These are phyloP conservation scores for Suillus cothurnatus DNA, from an alignment of 768 basidiomycete genomes.

Conservation along the genomic window DNA sequence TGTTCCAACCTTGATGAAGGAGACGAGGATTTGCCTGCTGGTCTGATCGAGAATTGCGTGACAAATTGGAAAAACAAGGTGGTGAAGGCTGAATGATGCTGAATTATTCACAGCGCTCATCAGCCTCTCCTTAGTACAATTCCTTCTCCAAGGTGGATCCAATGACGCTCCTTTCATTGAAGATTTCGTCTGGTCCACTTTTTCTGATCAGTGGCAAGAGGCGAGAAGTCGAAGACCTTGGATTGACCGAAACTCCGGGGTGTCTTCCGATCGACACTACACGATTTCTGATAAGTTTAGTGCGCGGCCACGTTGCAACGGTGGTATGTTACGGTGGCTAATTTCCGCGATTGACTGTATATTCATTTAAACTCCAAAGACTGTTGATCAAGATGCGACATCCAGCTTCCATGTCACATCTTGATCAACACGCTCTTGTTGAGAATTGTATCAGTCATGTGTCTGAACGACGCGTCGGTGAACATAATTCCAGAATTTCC, in stretches of 20 bases:
- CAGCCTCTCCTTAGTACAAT: background rate
- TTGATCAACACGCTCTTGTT: background rate
- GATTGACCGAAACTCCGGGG: constrained; percentile 6
- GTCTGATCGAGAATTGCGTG: constrained; percentile 12
- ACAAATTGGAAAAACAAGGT: constrained; percentile 3
- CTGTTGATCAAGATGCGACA: too few species aligned
- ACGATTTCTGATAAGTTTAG: background rate
- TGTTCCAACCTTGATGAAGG: constrained; percentile 19
- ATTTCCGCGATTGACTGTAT: background rate
- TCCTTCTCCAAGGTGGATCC: background rate
- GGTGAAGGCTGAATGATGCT: background rate
- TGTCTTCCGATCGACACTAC: constrained; percentile 7
- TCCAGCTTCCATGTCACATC: background rate
- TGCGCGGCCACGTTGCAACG: background rate
- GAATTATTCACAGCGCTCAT: background rate
- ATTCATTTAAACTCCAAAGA: background rate
- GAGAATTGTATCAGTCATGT: constrained; percentile 16
- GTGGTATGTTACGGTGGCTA: background rate
- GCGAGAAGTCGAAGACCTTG: constrained; percentile 6
- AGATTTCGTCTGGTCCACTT: constrained; percentile 13
- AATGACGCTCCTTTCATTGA: background rate
- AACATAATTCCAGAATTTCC: constrained; percentile 27
- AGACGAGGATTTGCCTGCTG: constrained; percentile 19
- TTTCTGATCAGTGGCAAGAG: constrained; percentile 14
- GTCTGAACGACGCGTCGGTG: constrained; percentile 13